Evolutionary conservation across 306 rosid species (phyloP).

Genomic region (Quercus rubra): DNA sequence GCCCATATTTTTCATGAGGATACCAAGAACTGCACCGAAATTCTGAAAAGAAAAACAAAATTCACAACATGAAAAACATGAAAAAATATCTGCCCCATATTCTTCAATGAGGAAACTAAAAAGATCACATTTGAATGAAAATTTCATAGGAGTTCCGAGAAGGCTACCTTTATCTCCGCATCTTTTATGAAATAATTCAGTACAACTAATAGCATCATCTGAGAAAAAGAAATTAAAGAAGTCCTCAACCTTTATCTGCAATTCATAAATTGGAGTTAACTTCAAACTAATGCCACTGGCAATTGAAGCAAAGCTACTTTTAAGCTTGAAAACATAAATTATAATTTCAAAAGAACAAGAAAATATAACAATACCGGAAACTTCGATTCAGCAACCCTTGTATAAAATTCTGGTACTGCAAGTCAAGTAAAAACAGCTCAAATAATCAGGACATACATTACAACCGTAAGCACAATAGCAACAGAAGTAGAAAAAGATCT

Average conservation of each 20-base stretch:
- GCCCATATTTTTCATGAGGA: conserved; percentile 65
- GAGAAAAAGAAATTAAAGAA: conserved; percentile 76
- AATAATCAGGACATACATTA: conserved; percentile 14
- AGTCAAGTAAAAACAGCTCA: conserved; percentile 26
- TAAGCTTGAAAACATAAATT: neutral
- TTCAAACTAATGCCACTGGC: conserved; percentile 7
- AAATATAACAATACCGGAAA: conserved; percentile 57
- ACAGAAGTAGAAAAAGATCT: neutral
- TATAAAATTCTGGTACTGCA: conserved; percentile 77
- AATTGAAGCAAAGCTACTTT: neutral
- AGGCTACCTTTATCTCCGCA: conserved; percentile 92
- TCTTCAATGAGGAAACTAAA: conserved; percentile 9
- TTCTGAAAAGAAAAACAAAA: conserved; percentile 46
- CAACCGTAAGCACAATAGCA: neutral
- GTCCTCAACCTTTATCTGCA: conserved; percentile 88
- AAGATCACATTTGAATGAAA: conserved; percentile 8
- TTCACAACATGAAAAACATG: conserved; percentile 1
- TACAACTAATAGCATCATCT: conserved; percentile 58
- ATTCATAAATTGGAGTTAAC: conserved; percentile 27
- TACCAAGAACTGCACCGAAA: conserved; percentile 65
- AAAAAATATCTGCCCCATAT: conserved; percentile 1
- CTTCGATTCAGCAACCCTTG: conserved; percentile 75
- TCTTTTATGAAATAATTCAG: conserved; percentile 56
- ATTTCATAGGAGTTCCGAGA: conserved; percentile 10
- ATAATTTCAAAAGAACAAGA: conserved; percentile 20